Percentiles rank a stretch among this genome's conserved stretches.
phyloP scores from a whole-genome alignment of 1,284 basidiomycete genomes.

The Ganoderma multipileum region DNA sequence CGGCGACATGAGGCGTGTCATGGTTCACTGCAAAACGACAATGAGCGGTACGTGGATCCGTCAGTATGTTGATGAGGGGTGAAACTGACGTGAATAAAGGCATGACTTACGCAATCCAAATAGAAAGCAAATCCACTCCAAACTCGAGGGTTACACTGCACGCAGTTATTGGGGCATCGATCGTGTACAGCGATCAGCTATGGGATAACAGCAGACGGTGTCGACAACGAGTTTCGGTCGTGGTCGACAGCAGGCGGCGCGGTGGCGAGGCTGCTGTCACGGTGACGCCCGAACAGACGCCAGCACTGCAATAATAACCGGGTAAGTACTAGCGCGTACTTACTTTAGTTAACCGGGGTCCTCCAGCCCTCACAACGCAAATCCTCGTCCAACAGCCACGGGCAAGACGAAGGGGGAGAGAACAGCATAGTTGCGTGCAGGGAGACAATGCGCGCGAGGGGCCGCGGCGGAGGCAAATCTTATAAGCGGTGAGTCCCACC shows the following conservation, averaged over 20 bases:
- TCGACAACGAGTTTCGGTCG: neutral
- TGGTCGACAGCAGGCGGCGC: neutral
- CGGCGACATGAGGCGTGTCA: neutral
- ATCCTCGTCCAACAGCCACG: neutral
- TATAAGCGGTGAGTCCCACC: constrained; percentile 4
- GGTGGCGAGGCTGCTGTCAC: neutral
- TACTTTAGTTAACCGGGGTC: neutral
- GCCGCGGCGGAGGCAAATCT: neutral
- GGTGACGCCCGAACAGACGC: neutral
- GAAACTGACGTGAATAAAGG: neutral
- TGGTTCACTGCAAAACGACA: neutral
- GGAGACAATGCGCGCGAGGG: neutral
- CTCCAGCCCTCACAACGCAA: neutral
- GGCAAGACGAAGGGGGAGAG: neutral
- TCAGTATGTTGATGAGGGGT: neutral
- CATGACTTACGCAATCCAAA: neutral
- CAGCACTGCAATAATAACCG: neutral
- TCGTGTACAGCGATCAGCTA: neutral
- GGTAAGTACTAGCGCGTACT: neutral
- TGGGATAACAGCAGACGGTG: neutral
- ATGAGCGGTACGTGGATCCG: neutral
- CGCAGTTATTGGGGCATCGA: neutral
- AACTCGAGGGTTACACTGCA: neutral
- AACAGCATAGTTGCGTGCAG: neutral
- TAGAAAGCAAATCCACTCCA: neutral